phyloP scores from a whole-genome alignment of 345 rosid species.

The Populus simonii region DNA sequence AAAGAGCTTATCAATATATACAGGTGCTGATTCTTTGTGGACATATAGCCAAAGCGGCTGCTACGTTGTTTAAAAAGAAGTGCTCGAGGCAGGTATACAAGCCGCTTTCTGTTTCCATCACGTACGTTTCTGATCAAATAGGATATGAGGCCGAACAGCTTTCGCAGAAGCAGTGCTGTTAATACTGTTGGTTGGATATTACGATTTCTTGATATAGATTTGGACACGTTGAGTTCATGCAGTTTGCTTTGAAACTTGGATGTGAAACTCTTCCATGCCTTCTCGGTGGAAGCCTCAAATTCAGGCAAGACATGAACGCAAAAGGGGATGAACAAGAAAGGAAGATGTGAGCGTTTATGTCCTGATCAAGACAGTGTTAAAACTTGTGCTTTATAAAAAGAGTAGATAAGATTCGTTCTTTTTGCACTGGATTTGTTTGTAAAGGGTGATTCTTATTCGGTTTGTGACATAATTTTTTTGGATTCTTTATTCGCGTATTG shows the following conservation, averaged over 20 bases:
- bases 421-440: background rate
- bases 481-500: no score
- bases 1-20: slow-evolving; percentile 60
- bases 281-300: slow-evolving; percentile 48
- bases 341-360: background rate
- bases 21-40: slow-evolving; percentile 42
- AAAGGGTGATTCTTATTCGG: slow-evolving; percentile 23
- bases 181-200: background rate
- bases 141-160: background rate
- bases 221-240: slow-evolving; percentile 40
- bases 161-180: background rate
- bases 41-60: slow-evolving; percentile 14
- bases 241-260: slow-evolving; percentile 48
- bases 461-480: background rate
- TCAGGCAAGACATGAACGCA: slow-evolving; percentile 51
- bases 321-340: background rate
- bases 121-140: background rate
- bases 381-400: slow-evolving; percentile 6
- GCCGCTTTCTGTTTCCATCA: background rate
- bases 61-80: background rate
- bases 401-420: background rate
- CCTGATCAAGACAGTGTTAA: background rate
- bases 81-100: background rate
- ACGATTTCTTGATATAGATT: slow-evolving; percentile 29
- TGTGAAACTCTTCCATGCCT: slow-evolving; percentile 69